Conservation (phyloP, 192 early-diverging fungal species). For the Gonapodya prolifera region DNA sequence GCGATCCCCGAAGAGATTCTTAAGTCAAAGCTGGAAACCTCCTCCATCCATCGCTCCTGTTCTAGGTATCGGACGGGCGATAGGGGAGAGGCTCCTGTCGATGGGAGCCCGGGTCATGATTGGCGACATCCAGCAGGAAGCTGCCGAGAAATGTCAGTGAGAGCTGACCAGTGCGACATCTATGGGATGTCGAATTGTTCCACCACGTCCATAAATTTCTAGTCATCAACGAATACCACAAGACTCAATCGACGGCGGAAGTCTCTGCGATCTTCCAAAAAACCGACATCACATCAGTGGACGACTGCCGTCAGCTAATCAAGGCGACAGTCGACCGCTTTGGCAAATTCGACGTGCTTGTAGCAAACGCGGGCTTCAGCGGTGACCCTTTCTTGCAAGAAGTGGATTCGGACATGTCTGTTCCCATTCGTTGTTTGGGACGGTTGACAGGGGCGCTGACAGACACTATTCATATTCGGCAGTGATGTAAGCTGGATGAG, state of each 20-base stretch:
- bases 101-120: constrained; percentile 1
- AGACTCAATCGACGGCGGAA: background rate
- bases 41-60: background rate
- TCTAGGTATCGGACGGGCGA: constrained; percentile 4
- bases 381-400: background rate
- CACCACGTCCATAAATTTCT: background rate
- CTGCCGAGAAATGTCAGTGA: background rate
- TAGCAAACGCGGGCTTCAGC: constrained; percentile 3
- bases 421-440: background rate
- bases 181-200: background rate
- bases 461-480: background rate
- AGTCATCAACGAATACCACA: background rate
- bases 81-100: background rate
- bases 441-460: background rate
- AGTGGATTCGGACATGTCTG: background rate
- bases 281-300: background rate
- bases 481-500: background rate
- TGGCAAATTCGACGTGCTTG: background rate
- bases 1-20: background rate
- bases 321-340: background rate
- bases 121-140: background rate
- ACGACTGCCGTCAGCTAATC: background rate
- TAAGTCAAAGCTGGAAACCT: background rate
- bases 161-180: background rate
- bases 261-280: background rate